A percentile compares a stretch with the other conserved stretches of the same genome.
Conservation (phyloP, 805 yeast species). For the Diddensiella santjacobensis region DNA sequence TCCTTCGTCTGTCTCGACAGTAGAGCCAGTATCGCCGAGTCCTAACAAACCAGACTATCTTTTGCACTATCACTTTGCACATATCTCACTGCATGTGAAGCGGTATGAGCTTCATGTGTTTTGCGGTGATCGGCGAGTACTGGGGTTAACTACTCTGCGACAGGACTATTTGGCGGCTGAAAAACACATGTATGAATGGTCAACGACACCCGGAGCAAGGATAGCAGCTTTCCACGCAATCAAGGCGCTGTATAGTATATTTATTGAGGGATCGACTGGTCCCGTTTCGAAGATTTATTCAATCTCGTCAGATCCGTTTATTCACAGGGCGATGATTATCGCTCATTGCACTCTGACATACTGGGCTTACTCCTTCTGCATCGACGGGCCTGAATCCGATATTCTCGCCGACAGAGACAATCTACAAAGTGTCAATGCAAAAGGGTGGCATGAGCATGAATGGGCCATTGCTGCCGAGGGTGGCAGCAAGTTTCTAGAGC, state of each 20-base stretch:
- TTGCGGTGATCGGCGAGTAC: slow-evolving; percentile 77
- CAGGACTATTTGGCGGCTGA: slow-evolving; percentile 47
- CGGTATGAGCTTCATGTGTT: slow-evolving; percentile 68
- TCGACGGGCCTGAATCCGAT: slow-evolving; percentile 30
- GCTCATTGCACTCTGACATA: slow-evolving; percentile 26
- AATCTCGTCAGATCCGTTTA: slow-evolving; percentile 21
- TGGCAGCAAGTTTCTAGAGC: slow-evolving; percentile 47
- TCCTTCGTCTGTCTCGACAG: slow-evolving; percentile 8
- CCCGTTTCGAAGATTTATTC: slow-evolving; percentile 10
- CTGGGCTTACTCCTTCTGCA: slow-evolving; percentile 31
- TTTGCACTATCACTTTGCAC: slow-evolving; percentile 56
- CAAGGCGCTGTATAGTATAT: slow-evolving; percentile 54
- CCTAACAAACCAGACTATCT: slow-evolving; percentile 1
- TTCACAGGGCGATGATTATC: slow-evolving; percentile 27
- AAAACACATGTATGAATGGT: slow-evolving; percentile 50
- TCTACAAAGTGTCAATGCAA: neutral
- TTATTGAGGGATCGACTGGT: slow-evolving; percentile 38
- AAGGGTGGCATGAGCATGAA: slow-evolving; percentile 23
- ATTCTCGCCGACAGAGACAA: slow-evolving; percentile 16
- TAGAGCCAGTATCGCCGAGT: slow-evolving; percentile 5
- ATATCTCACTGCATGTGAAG: slow-evolving; percentile 64
- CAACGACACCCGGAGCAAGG: slow-evolving; percentile 44
- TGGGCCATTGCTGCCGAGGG: slow-evolving; percentile 39
- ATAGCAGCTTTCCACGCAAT: slow-evolving; percentile 55
- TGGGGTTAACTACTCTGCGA: slow-evolving; percentile 57